These are phyloP conservation scores for Rhodotorula babjevae DNA, from an alignment of 768 basidiomycete genomes.

Conservation along the genomic window DNA sequence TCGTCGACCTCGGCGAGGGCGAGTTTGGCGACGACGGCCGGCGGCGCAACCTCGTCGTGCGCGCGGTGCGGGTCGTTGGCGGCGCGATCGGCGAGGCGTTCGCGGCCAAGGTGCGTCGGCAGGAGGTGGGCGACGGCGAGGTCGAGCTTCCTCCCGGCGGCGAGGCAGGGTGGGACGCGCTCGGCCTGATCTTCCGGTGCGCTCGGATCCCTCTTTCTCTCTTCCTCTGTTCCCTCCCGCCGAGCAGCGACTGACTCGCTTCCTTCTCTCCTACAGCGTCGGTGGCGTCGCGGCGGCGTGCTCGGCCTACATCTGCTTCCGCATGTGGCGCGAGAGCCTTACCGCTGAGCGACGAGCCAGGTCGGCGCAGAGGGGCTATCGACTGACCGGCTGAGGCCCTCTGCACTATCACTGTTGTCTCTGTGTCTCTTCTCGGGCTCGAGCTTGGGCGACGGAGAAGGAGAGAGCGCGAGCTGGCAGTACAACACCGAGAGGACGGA, in stretches of 20 bases:
- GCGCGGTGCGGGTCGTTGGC: neutral
- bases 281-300: conserved; percentile 31
- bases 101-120: neutral
- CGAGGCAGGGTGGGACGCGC: conserved; percentile 14
- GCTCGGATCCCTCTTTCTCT: neutral
- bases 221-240: no score
- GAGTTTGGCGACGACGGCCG: neutral
- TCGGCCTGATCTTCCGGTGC: conserved; percentile 36
- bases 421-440: neutral
- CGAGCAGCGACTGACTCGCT: neutral
- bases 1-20: neutral
- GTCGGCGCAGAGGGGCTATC: neutral
- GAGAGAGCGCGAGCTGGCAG: no score
- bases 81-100: neutral
- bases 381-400: neutral
- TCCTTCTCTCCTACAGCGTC: conserved; percentile 3
- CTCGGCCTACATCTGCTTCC: conserved; percentile 25
- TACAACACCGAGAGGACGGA: no score
- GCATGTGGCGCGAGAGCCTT: conserved; percentile 19
- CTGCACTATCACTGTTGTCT: neutral
- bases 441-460: neutral
- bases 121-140: neutral
- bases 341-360: neutral
- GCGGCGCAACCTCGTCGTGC: neutral
- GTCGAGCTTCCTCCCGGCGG: neutral